A percentile compares a stretch with the other conserved stretches of the same genome.
Evolutionary conservation across 106 monocot species (phyloP).

Genomic region (Allium cepa): DNA sequence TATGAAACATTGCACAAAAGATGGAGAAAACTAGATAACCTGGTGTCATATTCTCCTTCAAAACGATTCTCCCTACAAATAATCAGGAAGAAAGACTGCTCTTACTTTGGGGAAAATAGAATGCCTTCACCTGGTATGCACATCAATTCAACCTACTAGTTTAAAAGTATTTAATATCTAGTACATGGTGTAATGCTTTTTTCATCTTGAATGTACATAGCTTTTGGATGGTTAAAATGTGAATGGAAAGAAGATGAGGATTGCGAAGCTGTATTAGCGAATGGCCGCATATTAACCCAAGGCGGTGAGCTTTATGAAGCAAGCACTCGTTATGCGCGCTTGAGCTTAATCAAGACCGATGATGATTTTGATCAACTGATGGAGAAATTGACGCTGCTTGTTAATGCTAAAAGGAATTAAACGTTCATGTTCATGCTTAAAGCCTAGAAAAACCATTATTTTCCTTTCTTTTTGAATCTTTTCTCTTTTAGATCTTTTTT

Average conservation of each 20-base stretch:
- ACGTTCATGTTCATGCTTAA: too few relatives aligned
- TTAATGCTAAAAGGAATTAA: too few relatives aligned
- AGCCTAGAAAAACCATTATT: too few relatives aligned
- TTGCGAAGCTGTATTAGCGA: constrained; percentile 32
- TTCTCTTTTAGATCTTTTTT: too few relatives aligned
- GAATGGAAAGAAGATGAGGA: constrained; percentile 6
- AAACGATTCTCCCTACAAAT: constrained; percentile 62
- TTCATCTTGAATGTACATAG: constrained; percentile 14
- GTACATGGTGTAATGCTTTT: too few relatives aligned
- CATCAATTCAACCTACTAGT: too few relatives aligned
- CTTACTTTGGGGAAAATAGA: constrained; percentile 45
- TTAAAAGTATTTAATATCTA: too few relatives aligned
- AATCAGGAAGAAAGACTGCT: constrained; percentile 42
- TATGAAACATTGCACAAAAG: constrained; percentile 23
- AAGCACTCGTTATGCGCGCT: constrained; percentile 24
- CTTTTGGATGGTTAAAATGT: constrained; percentile 79
- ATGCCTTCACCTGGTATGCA: constrained; percentile 44
- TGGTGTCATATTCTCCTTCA: constrained; percentile 31
- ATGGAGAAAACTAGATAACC: constrained; percentile 34
- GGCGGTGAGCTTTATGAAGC: constrained; percentile 20
- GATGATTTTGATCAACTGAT: constrained; percentile 15
- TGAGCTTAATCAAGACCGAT: constrained; percentile 26
- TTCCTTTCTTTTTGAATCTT: too few relatives aligned
- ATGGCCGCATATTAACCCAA: constrained; percentile 40
- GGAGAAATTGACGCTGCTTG: too few relatives aligned